These are phyloP conservation scores for Cavenderia fasciculata DNA, from an alignment of 78 protist species.

Conservation along the genomic window DNA sequence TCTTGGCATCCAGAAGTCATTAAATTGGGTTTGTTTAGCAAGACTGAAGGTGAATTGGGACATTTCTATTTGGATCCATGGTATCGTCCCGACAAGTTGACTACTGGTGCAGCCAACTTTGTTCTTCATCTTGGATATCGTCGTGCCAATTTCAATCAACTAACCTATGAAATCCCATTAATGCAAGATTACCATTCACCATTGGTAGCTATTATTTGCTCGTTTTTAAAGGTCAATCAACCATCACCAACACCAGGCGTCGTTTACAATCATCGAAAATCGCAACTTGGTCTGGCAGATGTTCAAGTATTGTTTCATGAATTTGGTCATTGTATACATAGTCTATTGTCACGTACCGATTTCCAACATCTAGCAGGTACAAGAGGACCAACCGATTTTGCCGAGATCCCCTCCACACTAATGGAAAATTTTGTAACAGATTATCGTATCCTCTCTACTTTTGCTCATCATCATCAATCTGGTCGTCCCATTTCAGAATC, in stretches of 20 bases:
- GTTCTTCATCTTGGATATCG: constrained; percentile 15
- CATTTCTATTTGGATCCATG: constrained; percentile 43
- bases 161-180: neutral
- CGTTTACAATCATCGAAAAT: neutral
- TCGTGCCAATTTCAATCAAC: neutral
- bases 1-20: constrained; percentile 21
- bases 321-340: constrained; percentile 57
- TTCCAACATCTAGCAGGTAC: constrained; percentile 79
- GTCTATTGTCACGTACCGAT: constrained; percentile 22
- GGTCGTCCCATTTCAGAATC: constrained; percentile 17
- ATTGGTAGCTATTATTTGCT: constrained; percentile 9
- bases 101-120: neutral
- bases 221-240: too few relatives aligned
- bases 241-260: neutral
- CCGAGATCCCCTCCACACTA: constrained; percentile 77
- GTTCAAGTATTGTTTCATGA: constrained; percentile 53
- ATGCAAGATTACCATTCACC: constrained; percentile 19
- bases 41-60: constrained; percentile 33
- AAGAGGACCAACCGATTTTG: constrained; percentile 71
- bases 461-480: constrained; percentile 18
- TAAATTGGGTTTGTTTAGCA: neutral
- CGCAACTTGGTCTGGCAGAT: neutral
- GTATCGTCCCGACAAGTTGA: neutral
- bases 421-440: constrained; percentile 61
- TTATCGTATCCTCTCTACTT: constrained; percentile 5